A percentile compares a stretch with the other conserved stretches of the same genome.
Conservation (phyloP, 129 eudicot genomes). For the Apium graveolens region DNA sequence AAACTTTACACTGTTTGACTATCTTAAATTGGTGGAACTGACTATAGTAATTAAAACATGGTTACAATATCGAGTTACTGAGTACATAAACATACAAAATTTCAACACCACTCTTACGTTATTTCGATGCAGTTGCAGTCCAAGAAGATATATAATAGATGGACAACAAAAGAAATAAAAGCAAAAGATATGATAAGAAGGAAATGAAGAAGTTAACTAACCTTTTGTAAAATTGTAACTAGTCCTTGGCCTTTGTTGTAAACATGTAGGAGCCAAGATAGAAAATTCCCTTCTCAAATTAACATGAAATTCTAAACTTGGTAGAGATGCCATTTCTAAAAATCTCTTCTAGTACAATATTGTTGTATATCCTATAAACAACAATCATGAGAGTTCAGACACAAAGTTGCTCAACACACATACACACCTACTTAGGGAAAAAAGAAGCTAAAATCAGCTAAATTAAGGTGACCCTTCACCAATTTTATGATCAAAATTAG, state of each 20-base stretch:
- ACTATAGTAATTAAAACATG: not conserved
- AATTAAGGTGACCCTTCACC: not conserved
- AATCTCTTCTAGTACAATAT: not conserved
- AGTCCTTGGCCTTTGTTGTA: slow-evolving; percentile 5
- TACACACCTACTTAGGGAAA: not conserved
- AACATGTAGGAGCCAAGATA: slow-evolving; percentile 9
- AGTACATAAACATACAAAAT: not conserved
- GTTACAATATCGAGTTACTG: not conserved
- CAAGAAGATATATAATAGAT: not conserved
- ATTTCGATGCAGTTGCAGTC: not conserved
- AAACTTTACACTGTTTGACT: not conserved
- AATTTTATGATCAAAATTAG: not conserved
- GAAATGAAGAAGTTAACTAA: not conserved
- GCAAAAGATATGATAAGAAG: not conserved
- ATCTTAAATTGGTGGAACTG: not conserved
- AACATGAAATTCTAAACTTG: not conserved
- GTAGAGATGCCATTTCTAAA: not conserved
- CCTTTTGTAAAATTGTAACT: not conserved
- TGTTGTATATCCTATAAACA: not conserved
- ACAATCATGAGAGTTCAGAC: not conserved
- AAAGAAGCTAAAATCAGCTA: not conserved
- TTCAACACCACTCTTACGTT: not conserved
- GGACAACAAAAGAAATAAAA: not conserved
- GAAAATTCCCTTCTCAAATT: not conserved
- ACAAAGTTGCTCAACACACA: not conserved